Conservation (phyloP, 148 eudicot species). For the Mesembryanthemum crystallinum region DNA sequence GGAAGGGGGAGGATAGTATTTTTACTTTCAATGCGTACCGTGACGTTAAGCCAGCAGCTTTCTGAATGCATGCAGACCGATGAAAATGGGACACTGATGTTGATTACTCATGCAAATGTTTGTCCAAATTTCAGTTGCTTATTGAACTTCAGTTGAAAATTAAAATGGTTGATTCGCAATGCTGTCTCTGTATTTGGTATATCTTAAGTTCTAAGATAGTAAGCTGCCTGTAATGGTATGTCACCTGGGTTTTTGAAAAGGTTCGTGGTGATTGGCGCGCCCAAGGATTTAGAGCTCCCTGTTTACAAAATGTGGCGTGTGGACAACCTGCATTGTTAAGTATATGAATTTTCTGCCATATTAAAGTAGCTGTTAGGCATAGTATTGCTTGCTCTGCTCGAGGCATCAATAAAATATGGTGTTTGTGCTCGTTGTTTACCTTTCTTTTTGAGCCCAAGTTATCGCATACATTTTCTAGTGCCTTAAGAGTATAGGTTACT, state of each 20-base stretch:
- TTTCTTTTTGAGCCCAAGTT: not conserved
- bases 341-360: not conserved
- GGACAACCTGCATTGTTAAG: not conserved
- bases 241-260: not conserved
- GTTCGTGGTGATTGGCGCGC: not conserved
- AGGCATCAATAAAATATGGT: not conserved
- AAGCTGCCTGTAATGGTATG: not conserved
- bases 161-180: not conserved
- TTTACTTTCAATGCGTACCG: not conserved
- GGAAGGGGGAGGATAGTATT: too few relatives aligned
- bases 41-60: not conserved
- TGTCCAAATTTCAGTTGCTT: not conserved
- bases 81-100: constrained; percentile 1
- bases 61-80: constrained; percentile 17
- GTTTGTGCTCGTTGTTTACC: not conserved
- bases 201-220: not conserved
- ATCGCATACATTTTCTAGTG: too few relatives aligned
- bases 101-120: not conserved
- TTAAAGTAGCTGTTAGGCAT: not conserved
- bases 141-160: not conserved
- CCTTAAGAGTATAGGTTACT: too few relatives aligned
- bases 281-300: not conserved
- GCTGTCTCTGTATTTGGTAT: not conserved
- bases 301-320: not conserved
- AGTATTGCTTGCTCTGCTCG: not conserved